These are phyloP conservation scores for Aspergillus luchuensis DNA, from an alignment of 2,329 filamentous ascomycete species.

Conservation along the genomic window DNA sequence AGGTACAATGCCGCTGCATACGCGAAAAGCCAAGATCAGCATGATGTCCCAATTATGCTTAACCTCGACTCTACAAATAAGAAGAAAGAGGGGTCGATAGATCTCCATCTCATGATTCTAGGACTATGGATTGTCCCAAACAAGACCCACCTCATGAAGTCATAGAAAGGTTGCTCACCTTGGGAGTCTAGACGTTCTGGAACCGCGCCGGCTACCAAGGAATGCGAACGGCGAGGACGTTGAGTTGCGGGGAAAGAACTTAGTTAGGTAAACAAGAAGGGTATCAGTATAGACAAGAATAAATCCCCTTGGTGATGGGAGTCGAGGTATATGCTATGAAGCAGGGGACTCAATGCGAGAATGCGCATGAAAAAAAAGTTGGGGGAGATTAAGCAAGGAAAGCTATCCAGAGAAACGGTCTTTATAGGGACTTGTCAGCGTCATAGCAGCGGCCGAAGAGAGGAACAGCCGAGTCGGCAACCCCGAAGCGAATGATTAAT, in stretches of 20 bases:
- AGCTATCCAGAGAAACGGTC: neutral
- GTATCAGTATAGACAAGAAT: neutral
- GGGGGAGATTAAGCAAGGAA: neutral
- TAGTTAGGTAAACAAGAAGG: neutral
- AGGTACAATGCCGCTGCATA: neutral
- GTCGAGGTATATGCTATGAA: neutral
- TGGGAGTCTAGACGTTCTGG: neutral
- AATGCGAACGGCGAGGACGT: slow-evolving; percentile 5
- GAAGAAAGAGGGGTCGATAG: neutral
- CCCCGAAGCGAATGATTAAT: slow-evolving; percentile 7
- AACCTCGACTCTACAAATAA: neutral
- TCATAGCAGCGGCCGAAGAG: neutral
- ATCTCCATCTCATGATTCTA: neutral
- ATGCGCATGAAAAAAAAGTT: neutral
- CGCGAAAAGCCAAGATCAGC: neutral
- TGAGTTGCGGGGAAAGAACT: slow-evolving; percentile 6
- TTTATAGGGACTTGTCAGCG: slow-evolving; percentile 3
- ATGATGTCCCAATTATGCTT: neutral
- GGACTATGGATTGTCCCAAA: neutral
- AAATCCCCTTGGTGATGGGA: neutral
- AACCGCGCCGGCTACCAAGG: neutral
- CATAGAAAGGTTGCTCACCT: slow-evolving; percentile 3
- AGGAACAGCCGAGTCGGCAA: neutral
- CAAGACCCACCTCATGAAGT: neutral
- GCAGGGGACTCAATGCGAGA: neutral